phyloP scores from a whole-genome alignment of 257 asterid genomes.

The Linderniella brevidens region DNA sequence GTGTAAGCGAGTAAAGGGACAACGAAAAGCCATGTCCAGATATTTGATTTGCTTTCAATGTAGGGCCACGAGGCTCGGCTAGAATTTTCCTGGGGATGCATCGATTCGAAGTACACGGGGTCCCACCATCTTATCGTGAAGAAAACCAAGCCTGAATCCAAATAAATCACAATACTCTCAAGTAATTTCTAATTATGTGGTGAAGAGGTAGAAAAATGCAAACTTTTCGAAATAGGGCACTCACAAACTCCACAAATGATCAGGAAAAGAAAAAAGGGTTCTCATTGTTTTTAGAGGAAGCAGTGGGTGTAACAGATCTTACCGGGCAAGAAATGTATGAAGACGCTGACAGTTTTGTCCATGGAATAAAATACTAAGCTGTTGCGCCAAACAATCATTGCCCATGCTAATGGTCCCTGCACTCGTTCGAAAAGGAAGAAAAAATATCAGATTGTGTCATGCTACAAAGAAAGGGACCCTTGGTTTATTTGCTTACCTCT shows the following conservation, averaged over 20 bases:
- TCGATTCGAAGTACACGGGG: conserved; percentile 66
- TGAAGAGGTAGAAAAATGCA: too few species aligned
- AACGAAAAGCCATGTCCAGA: conserved; percentile 90
- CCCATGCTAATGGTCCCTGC: conserved; percentile 99
- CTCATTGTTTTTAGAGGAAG: too few species aligned
- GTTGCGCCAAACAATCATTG: conserved; percentile 91
- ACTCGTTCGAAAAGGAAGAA: background rate
- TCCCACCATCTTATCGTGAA: conserved; percentile 99
- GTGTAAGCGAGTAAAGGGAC: conserved; percentile 71
- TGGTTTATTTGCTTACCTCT: conserved; percentile 36
- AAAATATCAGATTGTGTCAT: too few species aligned
- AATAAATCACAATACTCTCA: too few species aligned
- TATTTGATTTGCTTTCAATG: conserved; percentile 52
- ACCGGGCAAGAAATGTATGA: conserved; percentile 98
- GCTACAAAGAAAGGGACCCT: too few species aligned
- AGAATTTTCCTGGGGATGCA: conserved; percentile 71
- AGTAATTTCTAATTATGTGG: too few species aligned
- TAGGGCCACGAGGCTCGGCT: conserved; percentile 74
- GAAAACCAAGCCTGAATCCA: conserved; percentile 67
- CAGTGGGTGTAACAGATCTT: conserved; percentile 10
- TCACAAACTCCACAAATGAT: too few species aligned
- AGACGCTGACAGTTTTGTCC: conserved; percentile 93
- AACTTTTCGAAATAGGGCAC: too few species aligned
- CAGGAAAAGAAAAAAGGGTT: too few species aligned
- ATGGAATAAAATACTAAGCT: conserved; percentile 92